Evolutionary conservation across 306 rosid genomes (phyloP), one percentile per base, ranked within the genome.

Genomic region (Glycine soja): DNA sequence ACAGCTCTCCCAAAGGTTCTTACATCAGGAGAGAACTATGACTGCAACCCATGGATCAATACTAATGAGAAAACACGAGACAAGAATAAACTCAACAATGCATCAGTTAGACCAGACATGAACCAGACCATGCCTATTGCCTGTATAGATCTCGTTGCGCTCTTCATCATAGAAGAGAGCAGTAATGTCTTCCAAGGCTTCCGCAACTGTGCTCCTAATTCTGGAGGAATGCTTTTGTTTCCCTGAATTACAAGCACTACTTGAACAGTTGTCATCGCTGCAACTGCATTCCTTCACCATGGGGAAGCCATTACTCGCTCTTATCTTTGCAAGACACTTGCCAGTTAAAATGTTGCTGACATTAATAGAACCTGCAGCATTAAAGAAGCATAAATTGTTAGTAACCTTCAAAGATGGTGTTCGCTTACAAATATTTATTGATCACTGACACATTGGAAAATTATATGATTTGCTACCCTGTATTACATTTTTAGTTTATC

Each of bases 141-240:
- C 98, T 0, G 98, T 94, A 70, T 94, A 92, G 75, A 94, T 94
- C 87, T 94, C 98, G 10, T 92, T 94, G 58, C 97, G 93, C 76
- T 94, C 97, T 87, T 94, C 98, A 11, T 94, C 98, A 6, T 92
- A 94, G 89, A 92, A 94, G 64, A 94, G 97, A 51, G 98, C 98
- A 40, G 97, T 94, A 70, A 92, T 94, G 80, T 94, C 98, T 88
- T 94, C 98, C 93, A 92, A 86, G 77, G 98, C 98, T 87, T 92
- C 97, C 4, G 91, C 89, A 3, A 90, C 97, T 6, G 95, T 88
- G 88, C 92, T 92, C 58, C 93, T 86, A 72, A 91, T 85, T 87
- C 87, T 86, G 75, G 93, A 84, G 57, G 80, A 56, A 43, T 3
- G 82, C 34, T 83, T 75, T 53, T 61, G 87, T 67, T 90, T 94